Evolutionary conservation across 345 rosid genomes (phyloP).

Genomic region (Euclidium syriacum): DNA sequence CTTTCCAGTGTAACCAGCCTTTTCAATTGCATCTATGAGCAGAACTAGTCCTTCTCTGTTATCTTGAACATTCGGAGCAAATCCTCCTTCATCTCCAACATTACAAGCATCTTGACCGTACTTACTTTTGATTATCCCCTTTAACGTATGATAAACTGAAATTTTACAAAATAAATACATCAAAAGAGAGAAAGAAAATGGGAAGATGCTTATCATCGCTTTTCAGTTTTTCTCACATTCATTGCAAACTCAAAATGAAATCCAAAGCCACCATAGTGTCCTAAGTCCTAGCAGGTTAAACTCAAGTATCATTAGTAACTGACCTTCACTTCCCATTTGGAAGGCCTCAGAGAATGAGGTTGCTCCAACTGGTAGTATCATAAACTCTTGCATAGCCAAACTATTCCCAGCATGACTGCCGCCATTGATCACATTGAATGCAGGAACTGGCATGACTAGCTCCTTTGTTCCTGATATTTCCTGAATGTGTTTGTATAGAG

Average conservation of each 20-base stretch:
- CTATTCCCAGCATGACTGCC: conserved; percentile 98
- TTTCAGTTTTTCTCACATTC: neutral
- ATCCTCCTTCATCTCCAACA: conserved; percentile 98
- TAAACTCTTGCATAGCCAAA: conserved; percentile 98
- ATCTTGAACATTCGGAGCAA: conserved; percentile 98
- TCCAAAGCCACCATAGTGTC: neutral
- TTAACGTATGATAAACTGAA: conserved; percentile 80
- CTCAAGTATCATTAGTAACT: conserved; percentile 8
- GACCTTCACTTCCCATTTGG: conserved; percentile 96
- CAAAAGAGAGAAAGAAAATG: neutral
- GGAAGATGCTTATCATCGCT: neutral
- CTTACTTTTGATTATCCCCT: conserved; percentile 82
- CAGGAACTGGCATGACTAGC: conserved; percentile 98
- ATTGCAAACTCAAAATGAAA: neutral
- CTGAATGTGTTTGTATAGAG: conserved; percentile 89
- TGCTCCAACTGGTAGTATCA: conserved; percentile 95
- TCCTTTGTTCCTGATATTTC: conserved; percentile 82
- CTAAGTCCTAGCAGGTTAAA: neutral
- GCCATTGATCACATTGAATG: conserved; percentile 93
- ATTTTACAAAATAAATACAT: neutral
- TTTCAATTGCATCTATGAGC: conserved; percentile 93
- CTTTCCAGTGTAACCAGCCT: conserved; percentile 94
- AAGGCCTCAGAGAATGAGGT: conserved; percentile 82
- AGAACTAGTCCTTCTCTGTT: conserved; percentile 93
- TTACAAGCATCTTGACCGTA: conserved; percentile 99